Base-by-base conservation (phyloP, 1,284 basidiomycete species). In the Pterulicium gracile region DNA sequence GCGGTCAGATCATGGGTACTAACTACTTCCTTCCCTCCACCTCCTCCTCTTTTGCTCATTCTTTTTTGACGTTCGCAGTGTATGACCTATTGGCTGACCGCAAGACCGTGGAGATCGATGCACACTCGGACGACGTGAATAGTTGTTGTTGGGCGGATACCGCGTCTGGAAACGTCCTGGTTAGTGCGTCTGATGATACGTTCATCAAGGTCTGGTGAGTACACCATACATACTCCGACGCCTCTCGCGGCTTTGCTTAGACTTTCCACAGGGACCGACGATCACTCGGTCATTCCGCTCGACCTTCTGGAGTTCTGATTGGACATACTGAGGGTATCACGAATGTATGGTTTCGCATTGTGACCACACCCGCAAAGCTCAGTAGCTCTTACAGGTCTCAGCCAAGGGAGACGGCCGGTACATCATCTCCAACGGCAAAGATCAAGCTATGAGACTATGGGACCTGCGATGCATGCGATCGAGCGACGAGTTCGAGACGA, bases 271-370 rank as follows among this genome's bases (percentile, higher is more conserved):
- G 88, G 89, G 95, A 98, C 62, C 81, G 96, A 44, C 80, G 96
- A 19, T 95, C 91, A 1, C 66, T 98, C 17, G 79, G 82, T 7
- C 69, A 74, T 3, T 85, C 86, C 1, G 74, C 71, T 42, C 90
- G 86, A 53, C 91, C 95, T 1, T 91, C 92, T 0, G 95, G 95
- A 20, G 86, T 94, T 0, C 73, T 98, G 1, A 82, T 92, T 18
- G 95, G 96, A 0, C 95, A 98, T 50, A 97, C 93, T 0, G 93
- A 97, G 58, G 93, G 92, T 24, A 85, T 96, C 52, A 92, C 92
- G 3, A 87, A 88, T 54, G 88, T 32, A 32, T n/a, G 27, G 7
- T n/a, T 32, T 10, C n/a, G 10, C 27, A 32, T 7, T 32, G 10
- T 32, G n/a, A 7, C 27, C 90, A 1, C 92, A 75, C 27, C n/a